Base-by-base conservation (phyloP, 345 rosid genomes). In the Populus nigra region DNA sequence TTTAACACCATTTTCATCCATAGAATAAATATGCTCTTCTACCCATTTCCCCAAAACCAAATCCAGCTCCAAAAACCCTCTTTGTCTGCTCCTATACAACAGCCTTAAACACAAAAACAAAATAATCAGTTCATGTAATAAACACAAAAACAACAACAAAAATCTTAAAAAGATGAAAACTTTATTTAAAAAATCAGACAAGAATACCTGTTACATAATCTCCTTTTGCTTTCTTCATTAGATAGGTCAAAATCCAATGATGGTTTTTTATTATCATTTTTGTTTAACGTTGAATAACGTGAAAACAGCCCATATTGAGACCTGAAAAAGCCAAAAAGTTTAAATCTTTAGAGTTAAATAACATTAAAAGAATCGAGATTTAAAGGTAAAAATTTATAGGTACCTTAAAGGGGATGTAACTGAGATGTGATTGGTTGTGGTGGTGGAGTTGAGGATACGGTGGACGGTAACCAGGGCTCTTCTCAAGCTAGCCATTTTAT, bases 21-120 rank as follows among this genome's bases (percentile, higher is more conserved):
- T 84, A 76, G 93, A 88, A 77, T 85, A 74, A 29, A 93, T 81
- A 79, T 96, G 80, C 65, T 92, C 91, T 78, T 90, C 94, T 68
- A 96, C 99, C 98, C 99, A 93, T 80, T 86, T 91, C 8, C 99
- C 99, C 55, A 96, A 83, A 76, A 93, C 94, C 79, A 93, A 84
- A 86, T 96, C 99, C 85, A 93, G 88, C 79, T 96, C 99, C 79
- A 96, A 78, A 84, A 89, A 90, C 35, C 99, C 99, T 87, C 99
- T 84, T 80, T 96, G 99, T 74, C 81, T 96, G 87, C 99, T 96
- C 89, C 98, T 88, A 83, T 96, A 93, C 85, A 96, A 80, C 83
- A 96, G 74, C 76, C 99, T 95, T 39, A 25, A 62, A 38, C 33
- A 41, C 38, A 49, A 23, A 23, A 49, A 33, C 25, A 66, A 41